Evolutionary conservation across 257 asterid genomes (phyloP), one percentile per base, ranked within the genome.

Genomic region (Solanum dulcamara): DNA sequence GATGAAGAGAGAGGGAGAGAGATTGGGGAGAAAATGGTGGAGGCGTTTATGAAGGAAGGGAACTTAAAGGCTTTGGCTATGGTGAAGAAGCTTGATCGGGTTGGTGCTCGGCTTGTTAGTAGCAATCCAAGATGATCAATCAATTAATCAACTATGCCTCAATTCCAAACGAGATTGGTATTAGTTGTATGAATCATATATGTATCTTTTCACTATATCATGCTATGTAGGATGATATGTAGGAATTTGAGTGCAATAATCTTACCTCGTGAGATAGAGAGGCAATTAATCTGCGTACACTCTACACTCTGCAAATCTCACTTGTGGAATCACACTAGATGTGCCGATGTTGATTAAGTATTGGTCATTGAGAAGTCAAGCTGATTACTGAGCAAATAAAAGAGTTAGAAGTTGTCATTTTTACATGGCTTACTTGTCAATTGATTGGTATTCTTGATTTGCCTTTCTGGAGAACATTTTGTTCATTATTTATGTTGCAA

Each of bases 1-100:
- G 75, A 83, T 42, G 97, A 91, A 87, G 95, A 89, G 87, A 87
- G 26, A 30, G 99, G 95, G 2, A 46, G 89, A n/a, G 94, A 86
- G 85, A 96, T 96, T 75, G 98, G 98, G 50, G 90, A 93, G 91
- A 92, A 87, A 80, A 96, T 96, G 99, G 98, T 93, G 84, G 98
- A 96, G 70, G 99, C 97, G 0, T 96, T 96, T 83, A 64, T 88
- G 91, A 88, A 86, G 38, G 97, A 85, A 59, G 98, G 99, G 28
- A 89, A 94, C 51, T 85, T 96, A 84, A 94, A 93, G 89, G 96
- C 99, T 5, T 2, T 83, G 51, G 96, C 96, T 1, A 91, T 91
- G 98, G 93, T 96, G 9, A 91, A 86, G 87, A 90, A 90, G 90
- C 97, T 94, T 15, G 99, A 96, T 62, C 90, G 95, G 59, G 94